These are phyloP conservation scores for Tremellales sp. DNA, from an alignment of 1,284 basidiomycete species.

Conservation along the genomic window DNA sequence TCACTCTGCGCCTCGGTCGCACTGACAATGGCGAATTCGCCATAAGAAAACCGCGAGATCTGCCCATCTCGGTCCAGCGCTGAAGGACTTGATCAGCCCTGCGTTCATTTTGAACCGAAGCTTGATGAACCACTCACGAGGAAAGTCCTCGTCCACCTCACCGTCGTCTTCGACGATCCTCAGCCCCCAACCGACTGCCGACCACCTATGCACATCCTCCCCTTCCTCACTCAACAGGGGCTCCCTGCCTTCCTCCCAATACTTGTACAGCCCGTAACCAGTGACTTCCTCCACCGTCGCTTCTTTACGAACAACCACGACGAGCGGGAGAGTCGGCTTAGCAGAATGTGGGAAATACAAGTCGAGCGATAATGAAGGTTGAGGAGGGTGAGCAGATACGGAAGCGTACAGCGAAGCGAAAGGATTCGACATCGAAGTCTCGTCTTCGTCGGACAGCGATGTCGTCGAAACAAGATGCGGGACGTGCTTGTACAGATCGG, in stretches of 20 bases:
- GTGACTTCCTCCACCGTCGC: constrained; percentile 93
- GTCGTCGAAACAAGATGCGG: constrained; percentile 32
- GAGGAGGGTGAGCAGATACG: constrained; percentile 43
- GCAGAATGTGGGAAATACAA: constrained; percentile 84
- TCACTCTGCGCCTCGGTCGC: constrained; percentile 69
- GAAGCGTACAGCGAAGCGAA: constrained; percentile 49
- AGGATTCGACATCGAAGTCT: constrained; percentile 32
- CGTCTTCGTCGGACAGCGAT: constrained; percentile 4
- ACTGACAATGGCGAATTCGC: constrained; percentile 80
- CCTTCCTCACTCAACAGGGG: constrained; percentile 67
- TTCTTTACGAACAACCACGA: constrained; percentile 70
- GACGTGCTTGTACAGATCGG: constrained; percentile 37
- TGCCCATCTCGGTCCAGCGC: constrained; percentile 84
- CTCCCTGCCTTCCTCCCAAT: constrained; percentile 80
- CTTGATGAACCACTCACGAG: constrained; percentile 55
- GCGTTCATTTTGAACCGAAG: constrained; percentile 42
- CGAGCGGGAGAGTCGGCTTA: constrained; percentile 54
- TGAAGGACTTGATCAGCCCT: too few species aligned
- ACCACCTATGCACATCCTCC: constrained; percentile 56
- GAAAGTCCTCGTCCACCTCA: constrained; percentile 97
- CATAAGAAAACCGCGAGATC: constrained; percentile 83
- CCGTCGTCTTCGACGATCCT: constrained; percentile 95
- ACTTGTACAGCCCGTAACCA: constrained; percentile 85
- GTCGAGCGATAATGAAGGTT: constrained; percentile 57
- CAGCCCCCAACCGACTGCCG: constrained; percentile 87